These are phyloP conservation scores for Tremellales sp. DNA, from an alignment of 1,284 basidiomycete genomes.

Conservation along the genomic window DNA sequence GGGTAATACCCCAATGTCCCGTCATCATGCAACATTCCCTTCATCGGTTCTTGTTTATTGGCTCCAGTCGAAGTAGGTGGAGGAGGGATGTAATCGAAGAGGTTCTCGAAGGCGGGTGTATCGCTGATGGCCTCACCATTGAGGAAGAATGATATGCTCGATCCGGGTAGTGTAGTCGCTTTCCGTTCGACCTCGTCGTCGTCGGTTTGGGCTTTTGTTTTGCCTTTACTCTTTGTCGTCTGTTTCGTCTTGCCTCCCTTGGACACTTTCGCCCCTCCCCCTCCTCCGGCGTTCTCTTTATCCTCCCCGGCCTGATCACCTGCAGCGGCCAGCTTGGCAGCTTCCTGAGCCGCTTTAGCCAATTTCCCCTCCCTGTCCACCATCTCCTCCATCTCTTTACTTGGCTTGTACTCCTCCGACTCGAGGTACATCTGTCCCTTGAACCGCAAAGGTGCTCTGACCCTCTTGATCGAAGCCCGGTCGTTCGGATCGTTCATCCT, in stretches of 20 bases:
- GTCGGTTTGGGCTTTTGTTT: constrained; percentile 18
- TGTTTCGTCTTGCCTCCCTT: constrained; percentile 49
- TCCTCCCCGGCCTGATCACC: constrained; percentile 12
- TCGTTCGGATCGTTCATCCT: constrained; percentile 52
- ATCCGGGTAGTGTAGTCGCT: constrained; percentile 66
- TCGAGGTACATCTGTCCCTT: constrained; percentile 98
- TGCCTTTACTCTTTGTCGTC: constrained; percentile 9
- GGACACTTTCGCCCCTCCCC: constrained; percentile 47
- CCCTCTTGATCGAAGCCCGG: constrained; percentile 67
- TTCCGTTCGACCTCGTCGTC: constrained; percentile 9
- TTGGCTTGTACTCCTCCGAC: constrained; percentile 79
- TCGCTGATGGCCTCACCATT: constrained; percentile 83
- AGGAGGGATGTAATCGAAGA: constrained; percentile 90
- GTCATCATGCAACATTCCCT: constrained; percentile 85
- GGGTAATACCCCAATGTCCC: constrained; percentile 95
- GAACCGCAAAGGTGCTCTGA: constrained; percentile 87
- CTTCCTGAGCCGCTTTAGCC: constrained; percentile 17
- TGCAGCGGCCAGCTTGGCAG: constrained; percentile 10
- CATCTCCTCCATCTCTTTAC: constrained; percentile 89
- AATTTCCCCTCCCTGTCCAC: constrained; percentile 59
- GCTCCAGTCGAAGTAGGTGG: constrained; percentile 53
- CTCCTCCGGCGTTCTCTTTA: constrained; percentile 45
- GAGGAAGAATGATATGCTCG: constrained; percentile 82
- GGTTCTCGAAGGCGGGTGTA: constrained; percentile 66
- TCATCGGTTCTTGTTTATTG: constrained; percentile 52